Evolutionary conservation across 116 monocot genomes (phyloP), one percentile per base, ranked within the genome.

Genomic region (Phalaenopsis hybrid): DNA sequence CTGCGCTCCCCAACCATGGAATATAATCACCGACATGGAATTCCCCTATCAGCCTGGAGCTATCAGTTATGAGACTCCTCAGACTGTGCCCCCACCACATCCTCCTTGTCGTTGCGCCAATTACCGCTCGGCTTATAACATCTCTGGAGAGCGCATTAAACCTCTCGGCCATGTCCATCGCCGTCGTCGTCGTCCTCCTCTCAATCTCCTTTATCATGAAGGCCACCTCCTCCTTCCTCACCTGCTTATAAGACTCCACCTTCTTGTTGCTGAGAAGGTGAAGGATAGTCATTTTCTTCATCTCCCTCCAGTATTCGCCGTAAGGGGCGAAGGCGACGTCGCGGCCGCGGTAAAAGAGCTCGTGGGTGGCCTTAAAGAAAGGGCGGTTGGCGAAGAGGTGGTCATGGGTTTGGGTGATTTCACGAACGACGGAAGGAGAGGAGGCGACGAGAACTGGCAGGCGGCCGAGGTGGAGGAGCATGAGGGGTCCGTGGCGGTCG

Each of bases 351-450:
- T 58, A 75, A n/a, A 21, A 13, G 72, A 85, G 25, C 0, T 28
- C 28, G 28, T 28, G 28, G 28, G 28, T 17, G 28, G 49, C 45
- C 44, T 72, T 79, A 49, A 43, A 23, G 33, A 13, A n/a, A 16
- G 79, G 79, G 2, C 85, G 69, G 85, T 6, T 75, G n/a, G 85
- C 6, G 77, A 81, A 79, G 59, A 33, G 45, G 46, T 28, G 50
- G 74, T 85, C 85, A 7, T 85, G 85, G 72, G 78, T 85, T 31
- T 82, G 81, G 46, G 82, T 46, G 49, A 85, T 33, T 13, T 81
- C 74, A 3, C 20, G 79, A 8, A 81, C 82, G n/a, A 44, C 31
- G 52, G 9, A 50, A 16, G 85, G 15, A 28, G 81, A 78, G 80
- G 69, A 78, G 45, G 9, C 41, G 81, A 28, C 28, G 28, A 28